Evolutionary conservation across 306 rosid genomes (phyloP).

Genomic region (Hippophae tibetana): DNA sequence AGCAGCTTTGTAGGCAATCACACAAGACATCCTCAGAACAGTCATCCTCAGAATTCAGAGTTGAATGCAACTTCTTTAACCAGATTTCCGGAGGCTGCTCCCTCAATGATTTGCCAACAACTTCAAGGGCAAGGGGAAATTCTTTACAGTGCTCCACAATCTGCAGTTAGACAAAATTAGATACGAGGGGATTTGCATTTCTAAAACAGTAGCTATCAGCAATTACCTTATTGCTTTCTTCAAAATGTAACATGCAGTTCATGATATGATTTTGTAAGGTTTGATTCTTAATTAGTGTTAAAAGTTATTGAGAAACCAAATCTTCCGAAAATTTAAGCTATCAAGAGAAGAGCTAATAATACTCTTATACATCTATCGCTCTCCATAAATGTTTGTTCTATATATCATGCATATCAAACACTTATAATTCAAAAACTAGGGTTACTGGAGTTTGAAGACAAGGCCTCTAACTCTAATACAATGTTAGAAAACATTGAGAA

Average conservation of each 20-base stretch:
- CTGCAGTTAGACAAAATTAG: conserved; percentile 26
- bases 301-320: no score
- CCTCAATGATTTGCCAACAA: conserved; percentile 33
- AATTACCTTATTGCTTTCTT: background rate
- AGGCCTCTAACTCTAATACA: no score
- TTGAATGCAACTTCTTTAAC: conserved; percentile 23
- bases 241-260: background rate
- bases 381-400: no score
- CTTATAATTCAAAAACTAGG: no score
- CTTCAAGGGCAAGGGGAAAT: conserved; percentile 45
- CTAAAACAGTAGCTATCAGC: background rate
- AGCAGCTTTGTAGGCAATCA: conserved; percentile 34
- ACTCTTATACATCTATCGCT: no score
- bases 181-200: background rate
- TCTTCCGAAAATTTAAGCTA: no score
- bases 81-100: conserved; percentile 19
- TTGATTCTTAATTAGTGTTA: no score
- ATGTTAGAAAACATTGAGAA: no score
- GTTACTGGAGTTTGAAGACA: no score
- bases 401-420: no score
- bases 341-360: no score
- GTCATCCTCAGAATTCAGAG: conserved; percentile 15
- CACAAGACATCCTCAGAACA: conserved; percentile 17
- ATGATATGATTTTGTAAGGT: no score
- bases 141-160: conserved; percentile 40